Conservation (phyloP, 345 rosid species). For the Lepidium sativum region DNA sequence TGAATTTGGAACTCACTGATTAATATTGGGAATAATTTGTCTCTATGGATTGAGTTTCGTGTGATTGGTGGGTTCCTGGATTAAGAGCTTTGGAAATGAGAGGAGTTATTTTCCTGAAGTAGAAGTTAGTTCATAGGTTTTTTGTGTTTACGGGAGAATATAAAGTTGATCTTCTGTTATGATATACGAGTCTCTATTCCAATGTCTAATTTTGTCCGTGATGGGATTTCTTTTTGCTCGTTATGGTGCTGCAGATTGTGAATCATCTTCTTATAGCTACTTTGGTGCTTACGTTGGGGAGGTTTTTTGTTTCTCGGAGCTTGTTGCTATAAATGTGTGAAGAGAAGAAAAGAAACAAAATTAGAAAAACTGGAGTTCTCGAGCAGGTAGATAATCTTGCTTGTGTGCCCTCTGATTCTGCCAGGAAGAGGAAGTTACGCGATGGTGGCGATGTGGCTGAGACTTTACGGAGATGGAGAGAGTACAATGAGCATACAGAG, state of each 20-base stretch:
- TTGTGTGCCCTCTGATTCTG: slow-evolving; percentile 14
- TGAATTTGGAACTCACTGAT: background rate
- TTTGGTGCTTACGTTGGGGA: background rate
- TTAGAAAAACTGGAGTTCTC: slow-evolving; percentile 21
- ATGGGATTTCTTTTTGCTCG: background rate
- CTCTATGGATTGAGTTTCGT: background rate
- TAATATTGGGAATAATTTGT: background rate
- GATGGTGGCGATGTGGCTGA: slow-evolving; percentile 38
- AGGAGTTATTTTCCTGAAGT: background rate
- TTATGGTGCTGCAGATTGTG: slow-evolving; percentile 18
- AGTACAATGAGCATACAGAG: slow-evolving; percentile 32
- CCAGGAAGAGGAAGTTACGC: slow-evolving; percentile 49
- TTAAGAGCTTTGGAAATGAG: background rate
- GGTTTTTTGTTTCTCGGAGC: background rate
- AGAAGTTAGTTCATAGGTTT: background rate
- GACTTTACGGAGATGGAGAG: slow-evolving; percentile 60
- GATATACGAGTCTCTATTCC: background rate
- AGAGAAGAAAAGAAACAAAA: background rate
- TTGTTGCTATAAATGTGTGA: background rate
- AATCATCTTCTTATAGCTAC: slow-evolving; percentile 8
- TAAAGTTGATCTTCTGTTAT: background rate
- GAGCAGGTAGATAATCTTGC: slow-evolving; percentile 8
- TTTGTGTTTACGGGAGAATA: background rate
- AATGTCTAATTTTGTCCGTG: background rate
- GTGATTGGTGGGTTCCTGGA: background rate